Conservation (phyloP, 371 early-diverging fungal species). For the Vairimorpha necatrix region DNA sequence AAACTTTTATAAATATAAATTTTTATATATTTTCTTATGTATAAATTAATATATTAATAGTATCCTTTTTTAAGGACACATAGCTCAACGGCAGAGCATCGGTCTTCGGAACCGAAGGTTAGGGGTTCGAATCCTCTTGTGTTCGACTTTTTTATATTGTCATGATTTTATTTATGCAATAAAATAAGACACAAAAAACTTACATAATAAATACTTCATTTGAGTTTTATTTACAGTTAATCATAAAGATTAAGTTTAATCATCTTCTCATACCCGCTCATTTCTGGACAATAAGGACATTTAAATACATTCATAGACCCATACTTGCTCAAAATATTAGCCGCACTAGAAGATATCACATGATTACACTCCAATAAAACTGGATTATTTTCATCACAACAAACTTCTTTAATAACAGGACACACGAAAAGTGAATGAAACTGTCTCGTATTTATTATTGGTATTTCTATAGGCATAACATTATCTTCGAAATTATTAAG, state of each 20-base stretch:
- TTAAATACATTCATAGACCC: constrained; percentile 68
- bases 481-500: constrained; percentile 21
- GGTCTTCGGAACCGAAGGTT: constrained; percentile 50
- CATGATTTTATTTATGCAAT: not conserved
- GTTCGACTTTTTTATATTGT: constrained; percentile 21
- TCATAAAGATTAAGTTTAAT: constrained; percentile 12
- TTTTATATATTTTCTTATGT: not conserved
- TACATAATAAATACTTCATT: no score
- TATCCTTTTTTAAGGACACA: constrained; percentile 6
- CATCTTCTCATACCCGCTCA: constrained; percentile 64
- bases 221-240: not conserved
- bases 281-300: constrained; percentile 87
- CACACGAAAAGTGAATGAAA: constrained; percentile 87
- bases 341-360: constrained; percentile 79
- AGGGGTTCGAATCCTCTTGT: constrained; percentile 45
- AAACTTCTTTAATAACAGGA: constrained; percentile 84
- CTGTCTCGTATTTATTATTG: constrained; percentile 8
- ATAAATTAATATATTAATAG: no score
- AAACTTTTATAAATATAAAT: not conserved
- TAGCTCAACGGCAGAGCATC: constrained; percentile 48
- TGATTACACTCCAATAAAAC: constrained; percentile 95
- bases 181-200: no score
- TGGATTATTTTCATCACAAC: constrained; percentile 77
- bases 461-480: constrained; percentile 35
- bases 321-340: constrained; percentile 71